phyloP scores from a whole-genome alignment of 345 rosid species.

The Sisymbrium irio region DNA sequence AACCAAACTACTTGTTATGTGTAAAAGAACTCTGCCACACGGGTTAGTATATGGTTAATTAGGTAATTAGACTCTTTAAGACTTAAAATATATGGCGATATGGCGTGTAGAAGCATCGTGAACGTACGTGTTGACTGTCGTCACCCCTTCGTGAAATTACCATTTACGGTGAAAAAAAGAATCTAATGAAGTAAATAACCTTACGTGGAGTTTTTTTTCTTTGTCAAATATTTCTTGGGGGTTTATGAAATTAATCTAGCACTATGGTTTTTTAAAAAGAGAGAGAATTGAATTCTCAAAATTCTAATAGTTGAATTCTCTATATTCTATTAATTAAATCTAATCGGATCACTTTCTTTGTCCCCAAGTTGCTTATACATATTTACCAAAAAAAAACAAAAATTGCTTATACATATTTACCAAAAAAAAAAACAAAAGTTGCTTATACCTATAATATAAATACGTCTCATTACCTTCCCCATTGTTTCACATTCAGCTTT shows the following conservation, averaged over 20 bases:
- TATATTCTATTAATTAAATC: conserved; percentile 5
- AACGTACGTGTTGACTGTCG: background rate
- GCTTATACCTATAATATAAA: too few species aligned
- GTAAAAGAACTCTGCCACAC: background rate
- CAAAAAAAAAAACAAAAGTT: too few species aligned
- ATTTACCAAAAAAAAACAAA: too few species aligned
- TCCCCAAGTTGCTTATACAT: conserved; percentile 29
- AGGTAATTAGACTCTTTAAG: background rate
- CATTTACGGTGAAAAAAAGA: background rate
- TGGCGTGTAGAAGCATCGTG: background rate
- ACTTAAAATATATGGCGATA: background rate
- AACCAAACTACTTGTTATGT: background rate
- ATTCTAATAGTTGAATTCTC: background rate
- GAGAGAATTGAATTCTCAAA: background rate
- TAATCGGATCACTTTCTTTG: conserved; percentile 22
- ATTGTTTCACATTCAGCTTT: conserved; percentile 17
- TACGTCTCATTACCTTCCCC: conserved; percentile 15
- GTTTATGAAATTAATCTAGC: background rate
- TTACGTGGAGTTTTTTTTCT: background rate
- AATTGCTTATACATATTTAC: too few species aligned
- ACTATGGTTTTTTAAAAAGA: background rate
- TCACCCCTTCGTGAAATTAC: background rate
- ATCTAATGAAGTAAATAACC: background rate
- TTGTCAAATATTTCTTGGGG: background rate
- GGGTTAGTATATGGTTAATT: background rate